Conservation (phyloP, 306 rosid genomes). For the Prinsepia uniflora region DNA sequence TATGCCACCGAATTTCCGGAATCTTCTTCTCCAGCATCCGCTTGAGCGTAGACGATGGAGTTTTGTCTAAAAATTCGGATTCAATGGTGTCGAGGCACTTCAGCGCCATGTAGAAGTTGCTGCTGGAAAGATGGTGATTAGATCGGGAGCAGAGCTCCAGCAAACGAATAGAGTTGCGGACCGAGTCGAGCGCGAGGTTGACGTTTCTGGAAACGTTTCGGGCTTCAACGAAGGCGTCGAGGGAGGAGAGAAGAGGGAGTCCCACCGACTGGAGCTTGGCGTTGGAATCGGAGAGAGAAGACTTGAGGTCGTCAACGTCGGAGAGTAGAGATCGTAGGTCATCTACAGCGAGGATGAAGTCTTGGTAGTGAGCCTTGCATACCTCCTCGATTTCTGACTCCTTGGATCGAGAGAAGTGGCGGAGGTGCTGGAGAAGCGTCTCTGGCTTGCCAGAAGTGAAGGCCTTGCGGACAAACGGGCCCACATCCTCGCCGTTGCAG, state of each 20-base stretch:
- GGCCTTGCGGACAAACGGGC: conserved; percentile 82
- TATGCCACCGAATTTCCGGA: conserved; percentile 84
- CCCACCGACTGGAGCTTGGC: conserved; percentile 82
- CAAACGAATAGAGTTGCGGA: conserved; percentile 42
- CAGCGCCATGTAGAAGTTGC: conserved; percentile 87
- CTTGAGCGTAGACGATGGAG: conserved; percentile 75
- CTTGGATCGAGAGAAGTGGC: conserved; percentile 82
- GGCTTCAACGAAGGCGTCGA: conserved; percentile 77
- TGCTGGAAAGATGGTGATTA: conserved; percentile 54
- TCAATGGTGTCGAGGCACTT: conserved; percentile 78
- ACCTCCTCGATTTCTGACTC: conserved; percentile 98
- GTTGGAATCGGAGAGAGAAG: conserved; percentile 85
- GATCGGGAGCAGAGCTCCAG: conserved; percentile 82
- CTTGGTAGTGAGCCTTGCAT: conserved; percentile 97
- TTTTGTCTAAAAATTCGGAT: conserved; percentile 51
- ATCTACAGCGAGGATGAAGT: conserved; percentile 95
- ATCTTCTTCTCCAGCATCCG: conserved; percentile 91
- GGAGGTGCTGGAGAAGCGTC: conserved; percentile 82
- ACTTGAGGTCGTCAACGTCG: conserved; percentile 89
- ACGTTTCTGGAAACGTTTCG: conserved; percentile 72
- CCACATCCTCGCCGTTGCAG: conserved; percentile 92
- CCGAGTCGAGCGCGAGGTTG: conserved; percentile 71
- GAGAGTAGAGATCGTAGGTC: conserved; percentile 97
- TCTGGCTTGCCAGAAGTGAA: conserved; percentile 88
- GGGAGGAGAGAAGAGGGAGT: conserved; percentile 74